phyloP scores from a whole-genome alignment of 2,329 filamentous ascomycete species.

The Chaetomium olivaceum region DNA sequence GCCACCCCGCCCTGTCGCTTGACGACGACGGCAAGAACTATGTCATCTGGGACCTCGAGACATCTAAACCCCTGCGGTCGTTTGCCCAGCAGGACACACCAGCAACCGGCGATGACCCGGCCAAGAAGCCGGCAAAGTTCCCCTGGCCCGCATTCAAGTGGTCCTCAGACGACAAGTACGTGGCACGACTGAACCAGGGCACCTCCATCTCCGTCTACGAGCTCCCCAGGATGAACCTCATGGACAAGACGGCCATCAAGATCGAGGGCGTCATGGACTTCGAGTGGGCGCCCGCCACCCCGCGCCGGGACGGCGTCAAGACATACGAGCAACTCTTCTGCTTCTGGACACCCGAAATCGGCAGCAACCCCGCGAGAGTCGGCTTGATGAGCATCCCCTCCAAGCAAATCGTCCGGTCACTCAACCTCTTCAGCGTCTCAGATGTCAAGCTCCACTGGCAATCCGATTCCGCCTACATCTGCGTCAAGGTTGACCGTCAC shows the following conservation, averaged over 20 bases:
- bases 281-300: constrained; percentile 88
- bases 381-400: constrained; percentile 94
- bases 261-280: constrained; percentile 97
- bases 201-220: constrained; percentile 97
- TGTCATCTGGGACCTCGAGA: constrained; percentile 95
- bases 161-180: constrained; percentile 96
- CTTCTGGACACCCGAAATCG: constrained; percentile 98
- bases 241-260: constrained; percentile 91
- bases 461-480: constrained; percentile 88
- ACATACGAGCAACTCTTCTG: constrained; percentile 93
- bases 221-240: constrained; percentile 80
- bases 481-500: constrained; percentile 97
- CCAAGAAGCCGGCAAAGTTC: constrained; percentile 78
- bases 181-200: constrained; percentile 84
- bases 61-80: constrained; percentile 84
- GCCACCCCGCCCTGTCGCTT: constrained; percentile 77
- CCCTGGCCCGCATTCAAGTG: constrained; percentile 99
- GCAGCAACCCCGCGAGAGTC: constrained; percentile 96
- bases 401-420: constrained; percentile 88
- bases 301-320: constrained; percentile 82
- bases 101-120: constrained; percentile 60
- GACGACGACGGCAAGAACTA: constrained; percentile 99
- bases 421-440: constrained; percentile 97
- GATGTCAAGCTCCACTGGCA: constrained; percentile 99
- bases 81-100: constrained; percentile 82